Evolutionary conservation across 2,329 filamentous ascomycete species (phyloP).

Genomic region (Neonectria hederae): DNA sequence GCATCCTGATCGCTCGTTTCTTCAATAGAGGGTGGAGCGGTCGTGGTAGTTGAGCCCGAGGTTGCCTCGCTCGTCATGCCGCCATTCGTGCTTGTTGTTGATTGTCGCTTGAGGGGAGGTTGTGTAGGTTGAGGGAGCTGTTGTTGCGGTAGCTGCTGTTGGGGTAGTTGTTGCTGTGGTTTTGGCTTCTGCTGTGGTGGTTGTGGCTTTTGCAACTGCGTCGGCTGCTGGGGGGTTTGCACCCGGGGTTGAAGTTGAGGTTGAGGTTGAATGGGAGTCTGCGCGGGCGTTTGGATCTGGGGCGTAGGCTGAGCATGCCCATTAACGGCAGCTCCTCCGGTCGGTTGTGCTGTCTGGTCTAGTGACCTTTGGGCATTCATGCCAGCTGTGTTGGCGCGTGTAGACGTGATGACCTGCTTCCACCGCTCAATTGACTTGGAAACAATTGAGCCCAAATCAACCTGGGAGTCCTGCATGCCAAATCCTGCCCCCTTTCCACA

Average conservation of each 20-base stretch:
- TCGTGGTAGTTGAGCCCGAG: slow-evolving; percentile 45
- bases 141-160: slow-evolving; percentile 33
- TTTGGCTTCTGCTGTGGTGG: slow-evolving; percentile 25
- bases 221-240: slow-evolving; percentile 17
- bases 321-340: slow-evolving; percentile 34
- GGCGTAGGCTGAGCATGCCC: slow-evolving; percentile 31
- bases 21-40: slow-evolving; percentile 53
- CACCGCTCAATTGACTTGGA: slow-evolving; percentile 67
- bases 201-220: slow-evolving; percentile 11
- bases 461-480: slow-evolving; percentile 59
- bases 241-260: slow-evolving; percentile 28
- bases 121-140: slow-evolving; percentile 24
- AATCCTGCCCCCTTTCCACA: slow-evolving; percentile 55
- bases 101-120: slow-evolving; percentile 41
- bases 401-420: slow-evolving; percentile 68
- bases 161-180: slow-evolving; percentile 34
- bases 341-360: slow-evolving; percentile 46
- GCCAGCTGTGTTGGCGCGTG: slow-evolving; percentile 54
- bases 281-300: slow-evolving; percentile 36
- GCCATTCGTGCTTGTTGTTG: slow-evolving; percentile 49
- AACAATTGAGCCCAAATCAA: slow-evolving; percentile 62
- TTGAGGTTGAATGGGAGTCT: slow-evolving; percentile 17
- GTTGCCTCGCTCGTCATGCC: slow-evolving; percentile 47
- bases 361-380: slow-evolving; percentile 62
- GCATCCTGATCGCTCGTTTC: slow-evolving; percentile 58